Percentiles rank a stretch among this genome's conserved stretches.
Conservation (phyloP, 768 basidiomycete genomes). For the Fomitopsis serialis region DNA sequence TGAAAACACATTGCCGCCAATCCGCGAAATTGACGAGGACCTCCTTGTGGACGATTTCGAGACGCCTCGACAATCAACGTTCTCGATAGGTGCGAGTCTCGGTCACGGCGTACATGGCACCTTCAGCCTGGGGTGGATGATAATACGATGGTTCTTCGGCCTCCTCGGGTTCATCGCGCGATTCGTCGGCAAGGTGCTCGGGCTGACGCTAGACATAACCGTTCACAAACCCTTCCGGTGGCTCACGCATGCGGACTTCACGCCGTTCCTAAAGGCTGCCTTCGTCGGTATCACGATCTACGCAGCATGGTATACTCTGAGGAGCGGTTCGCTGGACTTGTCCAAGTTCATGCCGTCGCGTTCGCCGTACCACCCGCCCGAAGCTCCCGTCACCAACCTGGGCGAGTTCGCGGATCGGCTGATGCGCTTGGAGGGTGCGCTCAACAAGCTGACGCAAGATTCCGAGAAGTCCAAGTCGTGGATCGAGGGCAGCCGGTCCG, state of each 20-base stretch:
- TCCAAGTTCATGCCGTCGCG: slow-evolving; percentile 24
- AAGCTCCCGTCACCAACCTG: slow-evolving; percentile 57
- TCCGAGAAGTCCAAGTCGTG: slow-evolving; percentile 43
- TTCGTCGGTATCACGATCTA: slow-evolving; percentile 39
- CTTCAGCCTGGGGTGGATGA: slow-evolving; percentile 15
- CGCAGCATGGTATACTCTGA: slow-evolving; percentile 39
- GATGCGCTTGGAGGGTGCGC: slow-evolving; percentile 54
- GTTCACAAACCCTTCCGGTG: slow-evolving; percentile 43
- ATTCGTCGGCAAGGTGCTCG: slow-evolving; percentile 34
- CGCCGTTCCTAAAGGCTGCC: slow-evolving; percentile 36
- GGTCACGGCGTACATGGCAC: slow-evolving; percentile 37
- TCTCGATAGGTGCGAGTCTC: slow-evolving; percentile 43
- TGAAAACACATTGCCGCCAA: slow-evolving; percentile 52
- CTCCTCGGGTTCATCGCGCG: slow-evolving; percentile 13
- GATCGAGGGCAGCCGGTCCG: slow-evolving; percentile 46
- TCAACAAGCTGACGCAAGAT: slow-evolving; percentile 56
- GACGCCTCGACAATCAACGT: slow-evolving; percentile 18
- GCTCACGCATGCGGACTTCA: slow-evolving; percentile 27
- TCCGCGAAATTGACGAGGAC: slow-evolving; percentile 61
- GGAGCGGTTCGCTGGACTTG: slow-evolving; percentile 15
- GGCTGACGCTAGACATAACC: slow-evolving; percentile 42
- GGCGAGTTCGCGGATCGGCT: slow-evolving; percentile 61
- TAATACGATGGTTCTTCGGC: slow-evolving; percentile 15
- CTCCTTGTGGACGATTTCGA: not conserved
- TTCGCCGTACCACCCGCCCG: slow-evolving; percentile 45